These are phyloP conservation scores for Pyrenophora tritici-repentis DNA, from an alignment of 2,329 filamentous ascomycete species.

Conservation along the genomic window DNA sequence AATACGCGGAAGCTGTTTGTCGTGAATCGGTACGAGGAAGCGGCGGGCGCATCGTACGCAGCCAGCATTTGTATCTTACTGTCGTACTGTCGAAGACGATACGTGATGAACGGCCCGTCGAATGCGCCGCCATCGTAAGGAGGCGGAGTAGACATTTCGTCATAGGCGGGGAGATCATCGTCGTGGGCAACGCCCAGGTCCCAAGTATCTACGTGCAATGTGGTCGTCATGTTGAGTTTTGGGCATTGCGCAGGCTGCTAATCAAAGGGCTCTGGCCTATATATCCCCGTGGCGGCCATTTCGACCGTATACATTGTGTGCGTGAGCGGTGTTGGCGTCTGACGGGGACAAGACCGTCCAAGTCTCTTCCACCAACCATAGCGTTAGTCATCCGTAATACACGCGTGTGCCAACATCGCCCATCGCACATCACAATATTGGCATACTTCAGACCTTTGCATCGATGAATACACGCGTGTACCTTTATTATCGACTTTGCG, in stretches of 20 bases:
- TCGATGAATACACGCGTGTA: no score
- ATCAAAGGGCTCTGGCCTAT: constrained; percentile 20
- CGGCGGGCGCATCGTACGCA: constrained; percentile 18
- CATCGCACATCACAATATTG: not conserved
- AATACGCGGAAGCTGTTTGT: constrained; percentile 33
- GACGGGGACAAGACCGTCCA: constrained; percentile 8
- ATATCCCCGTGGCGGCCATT: constrained; percentile 8
- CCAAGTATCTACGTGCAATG: constrained; percentile 21
- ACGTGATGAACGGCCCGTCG: constrained; percentile 25
- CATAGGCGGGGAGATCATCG: constrained; percentile 36
- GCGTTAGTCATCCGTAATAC: constrained; percentile 3
- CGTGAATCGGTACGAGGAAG: constrained; percentile 34
- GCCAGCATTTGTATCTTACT: constrained; percentile 34
- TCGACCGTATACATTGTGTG: constrained; percentile 5
- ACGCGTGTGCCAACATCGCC: constrained; percentile 2
- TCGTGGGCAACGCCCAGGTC: constrained; percentile 24
- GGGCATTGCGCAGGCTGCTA: constrained; percentile 10
- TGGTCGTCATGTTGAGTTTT: constrained; percentile 21
- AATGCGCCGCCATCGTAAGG: constrained; percentile 22
- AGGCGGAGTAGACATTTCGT: constrained; percentile 29
- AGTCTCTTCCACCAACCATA: not conserved
- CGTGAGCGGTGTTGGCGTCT: constrained; percentile 12
- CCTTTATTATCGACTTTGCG: no score
- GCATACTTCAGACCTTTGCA: no score
- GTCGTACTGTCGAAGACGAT: constrained; percentile 31